A percentile compares a stretch with the other conserved stretches of the same genome.
phyloP scores from a whole-genome alignment of 2,329 filamentous ascomycete genomes.

The Colletotrichum lindemuthianum region DNA sequence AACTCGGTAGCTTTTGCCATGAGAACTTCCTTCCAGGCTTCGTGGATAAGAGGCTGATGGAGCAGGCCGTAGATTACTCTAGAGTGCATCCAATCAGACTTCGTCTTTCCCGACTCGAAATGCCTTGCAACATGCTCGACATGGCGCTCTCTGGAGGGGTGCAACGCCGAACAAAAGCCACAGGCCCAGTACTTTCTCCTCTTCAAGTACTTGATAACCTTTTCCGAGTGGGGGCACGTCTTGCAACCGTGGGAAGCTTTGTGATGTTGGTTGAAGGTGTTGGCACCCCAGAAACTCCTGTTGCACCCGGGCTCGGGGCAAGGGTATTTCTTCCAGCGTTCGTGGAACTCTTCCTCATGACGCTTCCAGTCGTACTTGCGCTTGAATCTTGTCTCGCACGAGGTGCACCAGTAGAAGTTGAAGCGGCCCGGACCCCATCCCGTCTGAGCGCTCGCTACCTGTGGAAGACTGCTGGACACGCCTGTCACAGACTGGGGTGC shows the following conservation, averaged over 20 bases:
- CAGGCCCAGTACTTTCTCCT: constrained; percentile 76
- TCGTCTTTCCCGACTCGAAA: constrained; percentile 71
- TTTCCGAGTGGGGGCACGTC: constrained; percentile 72
- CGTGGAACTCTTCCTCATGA: constrained; percentile 76
- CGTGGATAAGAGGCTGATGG: constrained; percentile 71
- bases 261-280: constrained; percentile 75
- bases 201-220: constrained; percentile 69
- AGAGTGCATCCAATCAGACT: constrained; percentile 75
- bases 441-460: constrained; percentile 36
- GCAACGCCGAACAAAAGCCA: constrained; percentile 72
- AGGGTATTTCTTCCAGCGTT: constrained; percentile 74
- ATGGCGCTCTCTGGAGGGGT: constrained; percentile 72
- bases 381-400: constrained; percentile 72
- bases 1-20: constrained; percentile 65
- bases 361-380: constrained; percentile 76
- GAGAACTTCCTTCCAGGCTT: constrained; percentile 69
- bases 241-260: constrained; percentile 72
- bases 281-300: constrained; percentile 74
- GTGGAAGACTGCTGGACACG: constrained; percentile 28
- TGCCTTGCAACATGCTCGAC: constrained; percentile 76
- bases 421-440: constrained; percentile 38
- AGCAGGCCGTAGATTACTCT: constrained; percentile 74
- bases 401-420: constrained; percentile 67
- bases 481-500: constrained; percentile 38
- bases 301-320: constrained; percentile 72